These are phyloP conservation scores for Panaeolus cyanescens DNA, from an alignment of 768 basidiomycete genomes.

Conservation along the genomic window DNA sequence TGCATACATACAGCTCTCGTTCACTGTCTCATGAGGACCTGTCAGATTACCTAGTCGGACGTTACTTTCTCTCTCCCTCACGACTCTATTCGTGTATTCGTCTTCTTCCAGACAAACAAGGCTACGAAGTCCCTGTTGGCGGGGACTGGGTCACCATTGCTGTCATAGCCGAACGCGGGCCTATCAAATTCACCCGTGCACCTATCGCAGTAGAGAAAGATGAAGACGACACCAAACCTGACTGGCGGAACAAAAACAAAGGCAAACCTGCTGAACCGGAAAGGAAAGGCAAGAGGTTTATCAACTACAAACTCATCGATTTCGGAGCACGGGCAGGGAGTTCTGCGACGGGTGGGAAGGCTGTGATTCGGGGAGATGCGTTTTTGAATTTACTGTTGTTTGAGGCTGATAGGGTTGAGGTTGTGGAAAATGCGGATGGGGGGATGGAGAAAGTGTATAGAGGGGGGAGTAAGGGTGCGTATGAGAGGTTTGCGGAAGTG, in stretches of 20 bases:
- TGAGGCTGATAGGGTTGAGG: slow-evolving; percentile 76
- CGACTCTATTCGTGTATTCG: slow-evolving; percentile 85
- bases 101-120: slow-evolving; percentile 57
- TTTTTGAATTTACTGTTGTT: slow-evolving; percentile 84
- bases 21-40: slow-evolving; percentile 73
- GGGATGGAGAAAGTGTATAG: slow-evolving; percentile 66
- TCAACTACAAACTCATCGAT: slow-evolving; percentile 84
- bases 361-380: slow-evolving; percentile 78
- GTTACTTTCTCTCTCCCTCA: slow-evolving; percentile 89
- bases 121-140: slow-evolving; percentile 88
- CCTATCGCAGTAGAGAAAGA: slow-evolving; percentile 57
- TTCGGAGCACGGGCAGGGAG: slow-evolving; percentile 67
- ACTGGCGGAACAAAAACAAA: slow-evolving; percentile 35
- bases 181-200: slow-evolving; percentile 70
- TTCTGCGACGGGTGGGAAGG: slow-evolving; percentile 56
- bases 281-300: slow-evolving; percentile 76
- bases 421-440: slow-evolving; percentile 52
- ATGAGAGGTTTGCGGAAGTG: slow-evolving; percentile 83
- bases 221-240: slow-evolving; percentile 35
- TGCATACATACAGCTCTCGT: slow-evolving; percentile 62
- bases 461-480: slow-evolving; percentile 92
- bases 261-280: slow-evolving; percentile 33
- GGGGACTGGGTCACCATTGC: slow-evolving; percentile 97
- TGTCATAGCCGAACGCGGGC: slow-evolving; percentile 90
- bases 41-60: slow-evolving; percentile 76